Base-by-base conservation (phyloP, 441 rosid genomes). In the Mallotus repandus region DNA sequence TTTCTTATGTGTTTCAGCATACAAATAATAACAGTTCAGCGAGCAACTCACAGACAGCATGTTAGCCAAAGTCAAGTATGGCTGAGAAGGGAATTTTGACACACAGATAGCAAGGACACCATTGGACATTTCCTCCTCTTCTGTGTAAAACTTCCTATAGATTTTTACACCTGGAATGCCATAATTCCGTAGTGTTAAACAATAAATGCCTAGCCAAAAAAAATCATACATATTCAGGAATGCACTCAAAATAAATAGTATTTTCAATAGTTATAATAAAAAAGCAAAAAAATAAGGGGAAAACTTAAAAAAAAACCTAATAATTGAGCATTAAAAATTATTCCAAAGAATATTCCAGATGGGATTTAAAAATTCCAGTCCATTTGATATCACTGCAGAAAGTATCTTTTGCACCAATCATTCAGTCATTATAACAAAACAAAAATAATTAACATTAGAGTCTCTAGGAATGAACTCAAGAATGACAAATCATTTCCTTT, bases 51-150 rank as follows among this genome's bases (percentile, higher is more conserved):
- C 96, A 72, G 84, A 86, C 52, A 92, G 64, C 81, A 87, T 77
- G 78, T 74, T 56, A 68, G 87, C 94, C 83, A 90, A 70, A 72
- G 66, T 70, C 66, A 82, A 76, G 81, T 80, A 88, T 18, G 97
- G 97, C 80, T 90, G 98, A 63, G 76, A 70, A 71, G 69, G 74
- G 63, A 78, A 68, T 77, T 85, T 89, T 45, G 82, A 72, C 68
- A 84, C 86, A 76, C 50, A 73, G 77, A 94, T 84, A 45, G 91
- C 92, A 14, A 90, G 65, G 62, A 94, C 95, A 58, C 97, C 97
- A 54, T 88, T 86, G 43, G 82, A 73, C 78, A 71, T 80, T 79
- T 94, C 98, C 73, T 84, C 84, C 69, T 90, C 90, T 85, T 88
- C 89, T 12, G 91, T 43, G 72, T 89, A 94, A 74, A 89, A 91